Base-by-base conservation (phyloP, 2,329 filamentous ascomycete genomes). In the Aspergillus niger region DNA sequence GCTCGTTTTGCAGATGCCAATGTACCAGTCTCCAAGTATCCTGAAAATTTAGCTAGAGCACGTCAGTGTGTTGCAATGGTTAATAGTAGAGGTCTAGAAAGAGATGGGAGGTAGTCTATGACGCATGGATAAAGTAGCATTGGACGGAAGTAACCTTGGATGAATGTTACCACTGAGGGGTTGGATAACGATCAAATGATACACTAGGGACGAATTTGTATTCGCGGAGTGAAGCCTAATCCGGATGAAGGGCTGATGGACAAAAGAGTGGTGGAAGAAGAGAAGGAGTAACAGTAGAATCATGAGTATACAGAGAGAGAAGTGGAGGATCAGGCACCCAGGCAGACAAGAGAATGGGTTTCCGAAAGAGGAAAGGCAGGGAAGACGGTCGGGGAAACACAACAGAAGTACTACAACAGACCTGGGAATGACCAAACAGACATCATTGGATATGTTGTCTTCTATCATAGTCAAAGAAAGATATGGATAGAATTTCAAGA, bases 71-170 rank as follows among this genome's bases (percentile, higher is more conserved):
- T 57, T 62, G 43, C 59, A 60, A 57, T 32, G 30, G 13, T 7
- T 22, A 22, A 26, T 15, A 28, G 17, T 15, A 15, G 43, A 38
- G n/a, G 41, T 11, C 28, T 57, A 15, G 15, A 10, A 32, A 39
- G 36, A 30, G 32, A 39, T 17, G 41, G 28, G 39, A 28, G 11
- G 11, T 36, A 36, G 49, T 63, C 63, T 61, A 68, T 68, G 67
- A 69, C 67, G 65, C 61, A 41, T 65, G 63, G 62, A 66, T 54
- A 50, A 24, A 55, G 62, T 64, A 60, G 60, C 51, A 64, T 64
- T 43, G 22, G 48, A 20, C 30, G 43, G 52, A 66, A 56, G 64
- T 55, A 62, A 63, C 65, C 58, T 54, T 55, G 26, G 52, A 17
- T 47, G 39, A 24, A 28, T 41, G 39, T 17, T 44, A 50, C 47